These are phyloP conservation scores for Nakazawaea holstii DNA, from an alignment of 805 yeast genomes.

Conservation along the genomic window DNA sequence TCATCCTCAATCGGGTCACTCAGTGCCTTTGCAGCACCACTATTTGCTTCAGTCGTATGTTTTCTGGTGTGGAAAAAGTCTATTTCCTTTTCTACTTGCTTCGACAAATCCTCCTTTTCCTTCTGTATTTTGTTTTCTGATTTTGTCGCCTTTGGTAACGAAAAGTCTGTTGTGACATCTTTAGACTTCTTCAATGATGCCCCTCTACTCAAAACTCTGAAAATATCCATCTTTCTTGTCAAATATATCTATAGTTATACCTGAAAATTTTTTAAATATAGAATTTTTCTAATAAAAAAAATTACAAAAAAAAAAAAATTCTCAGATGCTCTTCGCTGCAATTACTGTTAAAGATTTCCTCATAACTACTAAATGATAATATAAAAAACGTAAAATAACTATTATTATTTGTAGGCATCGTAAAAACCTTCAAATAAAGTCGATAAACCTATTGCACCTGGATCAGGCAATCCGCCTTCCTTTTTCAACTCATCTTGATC, in stretches of 20 bases:
- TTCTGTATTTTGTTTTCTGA: conserved; percentile 17
- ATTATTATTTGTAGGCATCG: conserved; percentile 4
- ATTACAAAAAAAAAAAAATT: background rate
- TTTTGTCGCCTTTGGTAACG: conserved; percentile 24
- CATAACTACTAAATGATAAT: too few species aligned
- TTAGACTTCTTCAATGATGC: conserved; percentile 67
- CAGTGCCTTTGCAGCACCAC: conserved; percentile 24
- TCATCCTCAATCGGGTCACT: conserved; percentile 22
- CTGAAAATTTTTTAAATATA: conserved; percentile 2
- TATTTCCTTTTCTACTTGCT: conserved; percentile 61
- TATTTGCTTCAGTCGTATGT: conserved; percentile 19
- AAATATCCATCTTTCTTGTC: conserved; percentile 67
- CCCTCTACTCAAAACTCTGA: conserved; percentile 79
- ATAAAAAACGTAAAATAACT: too few species aligned
- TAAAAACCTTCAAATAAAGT: conserved; percentile 45
- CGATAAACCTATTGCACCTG: conserved; percentile 88
- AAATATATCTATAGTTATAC: background rate
- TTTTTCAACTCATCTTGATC: conserved; percentile 49
- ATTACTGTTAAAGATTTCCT: background rate
- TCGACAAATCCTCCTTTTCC: conserved; percentile 34
- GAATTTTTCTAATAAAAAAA: background rate
- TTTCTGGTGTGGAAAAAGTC: conserved; percentile 76
- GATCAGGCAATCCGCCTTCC: conserved; percentile 83
- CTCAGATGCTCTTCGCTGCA: background rate
- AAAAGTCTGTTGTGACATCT: conserved; percentile 35